Percentiles rank a stretch among this genome's conserved stretches.
phyloP scores from a whole-genome alignment of 352 stramenopile genomes.

The Phytophthora pseudosyringae region DNA sequence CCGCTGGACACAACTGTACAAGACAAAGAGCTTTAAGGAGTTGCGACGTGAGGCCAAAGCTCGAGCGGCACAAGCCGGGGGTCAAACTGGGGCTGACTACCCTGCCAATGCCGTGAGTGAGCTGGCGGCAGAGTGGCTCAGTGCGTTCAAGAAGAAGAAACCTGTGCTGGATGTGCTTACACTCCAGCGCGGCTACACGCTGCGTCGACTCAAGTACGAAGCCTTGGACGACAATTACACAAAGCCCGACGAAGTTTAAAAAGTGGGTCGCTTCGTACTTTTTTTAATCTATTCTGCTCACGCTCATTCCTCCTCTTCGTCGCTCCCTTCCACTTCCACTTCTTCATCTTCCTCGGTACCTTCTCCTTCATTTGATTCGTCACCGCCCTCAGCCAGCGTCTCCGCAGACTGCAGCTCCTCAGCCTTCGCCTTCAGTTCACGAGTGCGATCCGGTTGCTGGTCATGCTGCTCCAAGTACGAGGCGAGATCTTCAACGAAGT shows the following conservation, averaged over 20 bases:
- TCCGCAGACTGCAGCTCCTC: conserved; percentile 10
- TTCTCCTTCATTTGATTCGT: conserved; percentile 16
- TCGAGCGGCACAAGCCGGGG: neutral
- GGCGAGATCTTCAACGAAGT: conserved; percentile 62
- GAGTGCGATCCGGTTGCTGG: conserved; percentile 18
- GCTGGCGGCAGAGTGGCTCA: conserved; percentile 47
- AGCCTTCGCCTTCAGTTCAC: conserved; percentile 33
- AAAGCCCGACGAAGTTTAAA: conserved; percentile 11
- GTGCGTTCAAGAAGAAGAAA: conserved; percentile 51
- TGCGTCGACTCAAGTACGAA: conserved; percentile 50
- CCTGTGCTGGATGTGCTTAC: conserved; percentile 56
- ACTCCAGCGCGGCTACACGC: conserved; percentile 41
- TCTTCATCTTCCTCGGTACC: conserved; percentile 16
- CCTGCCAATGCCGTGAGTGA: conserved; percentile 7
- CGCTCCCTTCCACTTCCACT: neutral
- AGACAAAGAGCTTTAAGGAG: conserved; percentile 46
- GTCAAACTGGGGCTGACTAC: neutral
- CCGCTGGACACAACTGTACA: conserved; percentile 61
- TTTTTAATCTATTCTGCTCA: conserved; percentile 29
- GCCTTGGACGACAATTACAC: conserved; percentile 17
- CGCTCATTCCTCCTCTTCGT: conserved; percentile 25
- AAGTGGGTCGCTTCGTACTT: conserved; percentile 27
- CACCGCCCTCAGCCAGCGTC: conserved; percentile 1
- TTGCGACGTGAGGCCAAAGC: conserved; percentile 44
- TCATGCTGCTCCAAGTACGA: conserved; percentile 45